phyloP scores from a whole-genome alignment of 2,329 filamentous ascomycete genomes.

The Delphinella strobiligena region DNA sequence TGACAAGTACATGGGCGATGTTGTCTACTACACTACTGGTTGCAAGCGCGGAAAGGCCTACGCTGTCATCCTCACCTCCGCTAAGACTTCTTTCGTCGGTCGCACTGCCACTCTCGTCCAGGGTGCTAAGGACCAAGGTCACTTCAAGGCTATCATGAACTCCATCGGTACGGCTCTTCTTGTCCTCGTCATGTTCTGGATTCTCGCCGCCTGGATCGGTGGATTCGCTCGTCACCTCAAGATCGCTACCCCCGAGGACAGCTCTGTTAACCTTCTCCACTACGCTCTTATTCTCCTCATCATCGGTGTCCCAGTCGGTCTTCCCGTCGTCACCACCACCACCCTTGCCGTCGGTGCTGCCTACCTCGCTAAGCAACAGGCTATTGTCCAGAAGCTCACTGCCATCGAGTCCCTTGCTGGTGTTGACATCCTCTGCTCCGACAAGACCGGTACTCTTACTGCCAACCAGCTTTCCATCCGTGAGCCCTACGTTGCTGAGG shows the following conservation, averaged over 20 bases:
- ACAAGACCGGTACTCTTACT: slow-evolving; percentile 70
- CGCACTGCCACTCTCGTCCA: slow-evolving; percentile 62
- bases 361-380: slow-evolving; percentile 66
- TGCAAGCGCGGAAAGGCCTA: slow-evolving; percentile 73
- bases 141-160: slow-evolving; percentile 79
- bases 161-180: slow-evolving; percentile 63
- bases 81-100: slow-evolving; percentile 64
- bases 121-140: slow-evolving; percentile 63
- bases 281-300: slow-evolving; percentile 62
- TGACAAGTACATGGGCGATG: slow-evolving; percentile 67
- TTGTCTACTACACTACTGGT: slow-evolving; percentile 67
- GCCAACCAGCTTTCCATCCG: slow-evolving; percentile 66
- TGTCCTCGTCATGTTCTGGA: slow-evolving; percentile 67
- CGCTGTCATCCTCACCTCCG: slow-evolving; percentile 54
- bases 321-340: slow-evolving; percentile 67
- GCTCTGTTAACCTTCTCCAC: slow-evolving; percentile 51
- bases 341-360: slow-evolving; percentile 66
- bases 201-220: slow-evolving; percentile 63
- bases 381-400: slow-evolving; percentile 68
- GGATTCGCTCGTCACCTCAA: slow-evolving; percentile 63
- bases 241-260: slow-evolving; percentile 46
- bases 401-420: slow-evolving; percentile 66
- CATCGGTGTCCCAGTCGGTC: slow-evolving; percentile 68
- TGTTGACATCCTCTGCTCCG: slow-evolving; percentile 69
- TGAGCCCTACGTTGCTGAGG: slow-evolving; percentile 65